These are phyloP conservation scores for Talaromyces verruculosus DNA, from an alignment of 2,329 filamentous ascomycete genomes.

Conservation along the genomic window DNA sequence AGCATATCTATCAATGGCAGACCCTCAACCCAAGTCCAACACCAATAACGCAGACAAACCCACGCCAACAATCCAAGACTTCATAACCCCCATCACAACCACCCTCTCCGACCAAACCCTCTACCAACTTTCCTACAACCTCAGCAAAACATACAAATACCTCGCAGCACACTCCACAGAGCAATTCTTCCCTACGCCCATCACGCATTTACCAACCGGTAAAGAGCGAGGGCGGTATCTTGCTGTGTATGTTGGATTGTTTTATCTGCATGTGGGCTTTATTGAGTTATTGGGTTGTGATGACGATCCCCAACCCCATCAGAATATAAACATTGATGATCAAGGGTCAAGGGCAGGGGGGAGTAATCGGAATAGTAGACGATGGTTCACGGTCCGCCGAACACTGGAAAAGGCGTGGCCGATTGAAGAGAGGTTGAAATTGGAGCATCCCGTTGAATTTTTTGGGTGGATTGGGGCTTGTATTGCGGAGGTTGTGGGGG, in stretches of 20 bases:
- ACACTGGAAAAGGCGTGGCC: slow-evolving; percentile 71
- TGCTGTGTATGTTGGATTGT: slow-evolving; percentile 55
- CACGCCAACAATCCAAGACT: slow-evolving; percentile 12
- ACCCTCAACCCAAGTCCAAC: neutral
- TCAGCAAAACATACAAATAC: slow-evolving; percentile 37
- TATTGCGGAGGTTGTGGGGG: slow-evolving; percentile 68
- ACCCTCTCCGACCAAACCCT: slow-evolving; percentile 25
- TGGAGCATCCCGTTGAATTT: slow-evolving; percentile 66
- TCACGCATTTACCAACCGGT: slow-evolving; percentile 47
- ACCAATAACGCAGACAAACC: neutral
- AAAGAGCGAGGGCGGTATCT: slow-evolving; percentile 54
- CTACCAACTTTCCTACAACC: slow-evolving; percentile 38
- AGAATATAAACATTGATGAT: neutral
- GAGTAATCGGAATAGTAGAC: slow-evolving; percentile 22
- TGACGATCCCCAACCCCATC: slow-evolving; percentile 18
- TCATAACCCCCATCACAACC: slow-evolving; percentile 11
- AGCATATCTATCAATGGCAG: neutral
- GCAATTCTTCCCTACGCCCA: slow-evolving; percentile 45
- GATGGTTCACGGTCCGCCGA: slow-evolving; percentile 54
- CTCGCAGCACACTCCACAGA: slow-evolving; percentile 41
- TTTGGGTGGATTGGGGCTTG: slow-evolving; percentile 75
- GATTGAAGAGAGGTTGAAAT: slow-evolving; percentile 70
- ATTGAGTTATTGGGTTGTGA: slow-evolving; percentile 49
- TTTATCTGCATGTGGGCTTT: slow-evolving; percentile 54
- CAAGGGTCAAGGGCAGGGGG: neutral